Evolutionary conservation across 305 asterid genomes (phyloP).

Genomic region (Fraxinus ornus): DNA sequence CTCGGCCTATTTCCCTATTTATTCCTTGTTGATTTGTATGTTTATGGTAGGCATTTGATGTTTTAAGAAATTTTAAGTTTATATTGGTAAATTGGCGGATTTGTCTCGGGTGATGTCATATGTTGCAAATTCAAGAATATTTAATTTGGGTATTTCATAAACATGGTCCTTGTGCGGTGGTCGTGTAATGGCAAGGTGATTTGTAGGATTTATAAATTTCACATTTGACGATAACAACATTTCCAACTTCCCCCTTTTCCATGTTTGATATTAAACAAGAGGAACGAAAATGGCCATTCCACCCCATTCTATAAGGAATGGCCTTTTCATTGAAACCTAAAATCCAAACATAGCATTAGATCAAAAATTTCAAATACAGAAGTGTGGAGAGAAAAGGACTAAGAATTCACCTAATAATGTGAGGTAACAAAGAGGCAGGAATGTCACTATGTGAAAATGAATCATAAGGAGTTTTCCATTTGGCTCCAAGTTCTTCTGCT

Average conservation of each 20-base stretch:
- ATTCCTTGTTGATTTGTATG: neutral
- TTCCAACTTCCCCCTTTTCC: neutral
- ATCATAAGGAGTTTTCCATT: constrained; percentile 79
- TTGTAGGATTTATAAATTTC: neutral
- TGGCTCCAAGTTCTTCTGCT: constrained; percentile 78
- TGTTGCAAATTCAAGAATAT: neutral
- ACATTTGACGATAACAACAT: neutral
- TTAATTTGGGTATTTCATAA: neutral
- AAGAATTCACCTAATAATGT: constrained; percentile 57
- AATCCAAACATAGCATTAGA: neutral
- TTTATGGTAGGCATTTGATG: neutral
- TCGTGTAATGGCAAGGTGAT: neutral
- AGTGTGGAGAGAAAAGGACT: neutral
- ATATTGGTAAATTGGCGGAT: neutral
- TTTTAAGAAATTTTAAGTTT: neutral
- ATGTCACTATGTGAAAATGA: constrained; percentile 62
- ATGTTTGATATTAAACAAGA: neutral
- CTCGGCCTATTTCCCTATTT: neutral
- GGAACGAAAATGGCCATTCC: neutral
- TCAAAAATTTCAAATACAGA: neutral
- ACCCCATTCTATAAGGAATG: neutral
- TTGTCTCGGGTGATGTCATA: neutral
- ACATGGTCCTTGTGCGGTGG: neutral
- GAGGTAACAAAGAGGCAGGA: constrained; percentile 71
- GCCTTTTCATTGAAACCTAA: neutral